Evolutionary conservation across 2,329 filamentous ascomycete genomes (phyloP).

Genomic region (Pestalotiopsis sp.): DNA sequence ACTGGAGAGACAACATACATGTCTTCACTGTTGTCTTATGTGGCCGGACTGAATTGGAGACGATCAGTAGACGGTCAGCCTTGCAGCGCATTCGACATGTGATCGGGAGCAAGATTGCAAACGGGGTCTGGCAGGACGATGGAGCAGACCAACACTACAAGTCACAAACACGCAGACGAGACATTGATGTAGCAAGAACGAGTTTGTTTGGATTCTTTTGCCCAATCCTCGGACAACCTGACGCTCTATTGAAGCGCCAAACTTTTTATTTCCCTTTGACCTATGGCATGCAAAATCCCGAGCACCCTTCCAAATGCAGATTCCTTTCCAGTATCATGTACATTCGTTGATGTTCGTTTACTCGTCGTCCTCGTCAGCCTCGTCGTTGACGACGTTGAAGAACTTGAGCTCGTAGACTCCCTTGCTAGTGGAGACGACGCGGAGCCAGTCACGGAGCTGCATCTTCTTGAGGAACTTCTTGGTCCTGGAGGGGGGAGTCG

Average conservation of each 20-base stretch:
- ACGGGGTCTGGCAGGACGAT: background rate
- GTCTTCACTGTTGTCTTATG: background rate
- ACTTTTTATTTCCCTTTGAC: slow-evolving; percentile 15
- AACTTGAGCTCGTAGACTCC: slow-evolving; percentile 99
- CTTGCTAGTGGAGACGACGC: slow-evolving; percentile 96
- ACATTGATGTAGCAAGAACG: background rate
- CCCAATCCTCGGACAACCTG: slow-evolving; percentile 4
- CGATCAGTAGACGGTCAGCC: background rate
- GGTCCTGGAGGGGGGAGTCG: slow-evolving; percentile 61
- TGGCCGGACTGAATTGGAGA: background rate
- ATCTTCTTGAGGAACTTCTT: slow-evolving; percentile 99
- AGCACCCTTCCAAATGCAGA: background rate
- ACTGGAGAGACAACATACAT: no score
- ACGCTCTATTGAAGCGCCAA: slow-evolving; percentile 14
- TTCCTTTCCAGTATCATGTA: slow-evolving; percentile 10
- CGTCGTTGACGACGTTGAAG: slow-evolving; percentile 99
- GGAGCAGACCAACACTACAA: background rate
- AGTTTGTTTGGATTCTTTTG: background rate
- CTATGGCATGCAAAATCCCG: slow-evolving; percentile 7
- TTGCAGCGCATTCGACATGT: background rate
- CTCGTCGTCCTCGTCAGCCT: slow-evolving; percentile 97
- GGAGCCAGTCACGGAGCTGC: slow-evolving; percentile 99
- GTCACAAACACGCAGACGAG: no score
- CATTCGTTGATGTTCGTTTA: slow-evolving; percentile 57
- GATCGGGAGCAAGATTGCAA: no score